These are phyloP conservation scores for Dalbergia oliveri DNA, from an alignment of 306 rosid genomes.

Conservation along the genomic window DNA sequence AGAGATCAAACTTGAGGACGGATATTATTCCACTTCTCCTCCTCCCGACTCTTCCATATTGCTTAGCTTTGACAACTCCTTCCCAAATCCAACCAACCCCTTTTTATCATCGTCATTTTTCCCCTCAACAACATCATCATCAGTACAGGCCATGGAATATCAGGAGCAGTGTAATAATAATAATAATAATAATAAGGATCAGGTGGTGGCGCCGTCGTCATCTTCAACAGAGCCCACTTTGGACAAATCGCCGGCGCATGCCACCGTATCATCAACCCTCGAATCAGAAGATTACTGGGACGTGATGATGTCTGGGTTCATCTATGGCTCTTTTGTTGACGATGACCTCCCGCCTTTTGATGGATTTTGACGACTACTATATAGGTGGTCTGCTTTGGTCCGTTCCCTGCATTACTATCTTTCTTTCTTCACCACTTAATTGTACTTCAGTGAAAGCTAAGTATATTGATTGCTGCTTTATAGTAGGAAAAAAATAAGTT, in stretches of 20 bases:
- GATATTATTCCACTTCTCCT: background rate
- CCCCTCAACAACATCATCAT: background rate
- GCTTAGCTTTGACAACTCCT: conserved; percentile 55
- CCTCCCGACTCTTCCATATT: conserved; percentile 28
- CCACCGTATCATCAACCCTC: background rate
- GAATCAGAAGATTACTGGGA: background rate
- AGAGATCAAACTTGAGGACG: conserved; percentile 50
- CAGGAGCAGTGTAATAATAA: background rate
- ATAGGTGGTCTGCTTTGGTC: background rate
- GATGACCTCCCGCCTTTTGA: background rate
- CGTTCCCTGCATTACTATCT: background rate
- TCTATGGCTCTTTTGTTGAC: conserved; percentile 20
- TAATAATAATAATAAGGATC: background rate
- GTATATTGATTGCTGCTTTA: background rate
- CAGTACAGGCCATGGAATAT: background rate
- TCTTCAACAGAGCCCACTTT: conserved; percentile 1
- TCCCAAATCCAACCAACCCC: conserved; percentile 40
- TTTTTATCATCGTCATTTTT: conserved; percentile 38
- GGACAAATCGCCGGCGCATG: conserved; percentile 2
- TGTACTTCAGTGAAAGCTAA: background rate
- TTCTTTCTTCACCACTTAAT: background rate
- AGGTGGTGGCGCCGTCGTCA: background rate
- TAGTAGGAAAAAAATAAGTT: background rate
- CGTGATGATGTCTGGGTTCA: conserved; percentile 3
- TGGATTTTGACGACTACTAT: background rate